Evolutionary conservation across 176 grass and related monocot genomes (phyloP).

Genomic region (Alopecurus myosuroides): DNA sequence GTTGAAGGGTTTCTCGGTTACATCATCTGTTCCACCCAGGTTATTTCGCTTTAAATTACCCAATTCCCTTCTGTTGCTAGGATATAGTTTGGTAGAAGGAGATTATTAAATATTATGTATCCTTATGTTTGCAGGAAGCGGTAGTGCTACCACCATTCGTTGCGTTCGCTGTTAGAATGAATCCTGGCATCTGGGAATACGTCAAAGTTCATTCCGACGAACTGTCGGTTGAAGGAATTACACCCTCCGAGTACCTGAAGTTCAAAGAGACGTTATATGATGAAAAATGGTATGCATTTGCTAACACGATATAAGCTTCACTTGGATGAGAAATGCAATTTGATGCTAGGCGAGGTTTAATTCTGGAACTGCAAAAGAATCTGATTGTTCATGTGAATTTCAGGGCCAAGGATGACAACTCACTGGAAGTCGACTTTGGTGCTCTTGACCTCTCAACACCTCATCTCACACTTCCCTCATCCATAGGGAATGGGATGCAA

Average conservation of each 20-base stretch:
- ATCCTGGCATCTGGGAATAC: slow-evolving; percentile 93
- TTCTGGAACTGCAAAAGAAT: background rate
- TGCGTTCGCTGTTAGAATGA: slow-evolving; percentile 68
- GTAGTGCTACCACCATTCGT: slow-evolving; percentile 78
- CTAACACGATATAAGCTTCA: background rate
- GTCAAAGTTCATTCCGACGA: slow-evolving; percentile 70
- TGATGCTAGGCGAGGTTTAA: background rate
- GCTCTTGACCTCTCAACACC: slow-evolving; percentile 71
- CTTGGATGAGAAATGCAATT: background rate
- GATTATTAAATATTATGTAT: background rate
- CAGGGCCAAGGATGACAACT: slow-evolving; percentile 87
- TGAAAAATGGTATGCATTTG: slow-evolving; percentile 62
- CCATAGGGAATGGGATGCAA: slow-evolving; percentile 80
- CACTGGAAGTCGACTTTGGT: slow-evolving; percentile 85
- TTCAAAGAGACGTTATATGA: slow-evolving; percentile 85
- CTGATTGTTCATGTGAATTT: background rate
- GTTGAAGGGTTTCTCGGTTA: slow-evolving; percentile 84
- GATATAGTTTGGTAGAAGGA: background rate
- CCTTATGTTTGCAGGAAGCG: slow-evolving; percentile 60
- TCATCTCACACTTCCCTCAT: slow-evolving; percentile 67
- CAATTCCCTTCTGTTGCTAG: background rate
- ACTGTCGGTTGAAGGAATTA: slow-evolving; percentile 76
- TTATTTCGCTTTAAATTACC: background rate
- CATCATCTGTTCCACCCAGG: slow-evolving; percentile 87
- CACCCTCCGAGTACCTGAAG: slow-evolving; percentile 70